phyloP scores from a whole-genome alignment of 2,329 filamentous ascomycete species.

The Fusarium caatingaense region DNA sequence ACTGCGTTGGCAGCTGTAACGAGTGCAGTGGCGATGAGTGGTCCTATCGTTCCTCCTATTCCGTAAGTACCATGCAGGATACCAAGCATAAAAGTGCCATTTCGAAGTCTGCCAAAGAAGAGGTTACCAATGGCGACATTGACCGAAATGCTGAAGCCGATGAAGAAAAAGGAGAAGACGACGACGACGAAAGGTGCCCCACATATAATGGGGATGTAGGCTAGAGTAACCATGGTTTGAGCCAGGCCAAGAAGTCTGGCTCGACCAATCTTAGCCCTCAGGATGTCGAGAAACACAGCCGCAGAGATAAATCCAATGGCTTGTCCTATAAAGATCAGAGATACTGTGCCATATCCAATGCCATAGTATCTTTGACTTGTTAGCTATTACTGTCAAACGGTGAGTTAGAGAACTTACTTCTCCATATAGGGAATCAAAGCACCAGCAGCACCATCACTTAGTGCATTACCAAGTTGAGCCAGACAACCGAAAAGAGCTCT shows the following conservation, averaged over 20 bases:
- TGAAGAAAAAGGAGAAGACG: slow-evolving; percentile 74
- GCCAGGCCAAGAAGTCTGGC: slow-evolving; percentile 71
- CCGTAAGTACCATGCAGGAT: slow-evolving; percentile 76
- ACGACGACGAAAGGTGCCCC: slow-evolving; percentile 77
- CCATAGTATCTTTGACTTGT: slow-evolving; percentile 65
- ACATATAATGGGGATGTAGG: slow-evolving; percentile 73
- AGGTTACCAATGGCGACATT: slow-evolving; percentile 69
- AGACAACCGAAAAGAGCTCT: slow-evolving; percentile 73
- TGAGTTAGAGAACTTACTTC: slow-evolving; percentile 51
- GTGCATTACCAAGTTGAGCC: slow-evolving; percentile 74
- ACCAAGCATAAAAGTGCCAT: slow-evolving; percentile 68
- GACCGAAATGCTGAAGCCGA: slow-evolving; percentile 69
- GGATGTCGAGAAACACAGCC: slow-evolving; percentile 74
- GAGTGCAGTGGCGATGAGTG: slow-evolving; percentile 79
- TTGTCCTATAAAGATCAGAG: slow-evolving; percentile 83
- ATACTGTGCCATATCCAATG: slow-evolving; percentile 82
- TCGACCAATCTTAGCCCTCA: slow-evolving; percentile 72
- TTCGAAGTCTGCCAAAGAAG: slow-evolving; percentile 66
- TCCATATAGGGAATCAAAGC: slow-evolving; percentile 87
- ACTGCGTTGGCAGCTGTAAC: slow-evolving; percentile 66
- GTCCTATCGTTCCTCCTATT: slow-evolving; percentile 72
- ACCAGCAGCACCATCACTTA: slow-evolving; percentile 81
- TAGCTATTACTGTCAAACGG: not conserved
- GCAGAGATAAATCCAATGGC: slow-evolving; percentile 81
- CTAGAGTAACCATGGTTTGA: slow-evolving; percentile 66